These are phyloP conservation scores for Rhizophagus prolifer DNA, from an alignment of 192 early-diverging fungal genomes.

Conservation along the genomic window DNA sequence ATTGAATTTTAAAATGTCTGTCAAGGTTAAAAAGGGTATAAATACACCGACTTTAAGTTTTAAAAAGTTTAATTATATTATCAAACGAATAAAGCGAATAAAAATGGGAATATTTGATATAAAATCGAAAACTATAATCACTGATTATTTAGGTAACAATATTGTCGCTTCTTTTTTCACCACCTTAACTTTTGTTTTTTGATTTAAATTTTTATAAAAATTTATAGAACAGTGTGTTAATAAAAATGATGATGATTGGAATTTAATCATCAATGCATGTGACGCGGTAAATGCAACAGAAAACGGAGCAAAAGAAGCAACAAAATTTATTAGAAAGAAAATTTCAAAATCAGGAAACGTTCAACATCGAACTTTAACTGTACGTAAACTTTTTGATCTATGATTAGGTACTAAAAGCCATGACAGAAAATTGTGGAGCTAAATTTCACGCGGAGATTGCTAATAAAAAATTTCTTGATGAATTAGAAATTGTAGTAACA, in stretches of 20 bases:
- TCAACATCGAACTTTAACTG: slow-evolving; percentile 7
- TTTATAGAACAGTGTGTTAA: slow-evolving; percentile 8
- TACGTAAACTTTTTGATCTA: not conserved
- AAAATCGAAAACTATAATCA: not conserved
- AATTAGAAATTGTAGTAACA: not conserved
- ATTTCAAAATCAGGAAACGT: not conserved
- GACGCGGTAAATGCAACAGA: slow-evolving; percentile 6
- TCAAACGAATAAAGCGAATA: no score
- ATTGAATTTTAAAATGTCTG: not conserved
- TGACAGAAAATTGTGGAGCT: slow-evolving; percentile 24
- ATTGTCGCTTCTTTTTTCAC: not conserved
- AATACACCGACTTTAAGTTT: no score
- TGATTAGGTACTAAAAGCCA: slow-evolving; percentile 7
- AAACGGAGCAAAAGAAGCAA: slow-evolving; percentile 21
- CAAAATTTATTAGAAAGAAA: slow-evolving; percentile 21
- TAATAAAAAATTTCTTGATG: slow-evolving; percentile 20
- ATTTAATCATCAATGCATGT: slow-evolving; percentile 1
- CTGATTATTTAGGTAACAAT: slow-evolving; percentile 12
- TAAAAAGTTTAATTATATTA: no score
- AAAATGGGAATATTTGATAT: slow-evolving; percentile 1
- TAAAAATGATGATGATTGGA: slow-evolving; percentile 27
- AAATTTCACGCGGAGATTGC: slow-evolving; percentile 27
- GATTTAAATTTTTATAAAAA: not conserved
- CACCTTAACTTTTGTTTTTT: not conserved
- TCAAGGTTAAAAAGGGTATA: no score